A percentile compares a stretch with the other conserved stretches of the same genome.
Conservation (phyloP, 1,284 basidiomycete species). For the Mycena citricolor region DNA sequence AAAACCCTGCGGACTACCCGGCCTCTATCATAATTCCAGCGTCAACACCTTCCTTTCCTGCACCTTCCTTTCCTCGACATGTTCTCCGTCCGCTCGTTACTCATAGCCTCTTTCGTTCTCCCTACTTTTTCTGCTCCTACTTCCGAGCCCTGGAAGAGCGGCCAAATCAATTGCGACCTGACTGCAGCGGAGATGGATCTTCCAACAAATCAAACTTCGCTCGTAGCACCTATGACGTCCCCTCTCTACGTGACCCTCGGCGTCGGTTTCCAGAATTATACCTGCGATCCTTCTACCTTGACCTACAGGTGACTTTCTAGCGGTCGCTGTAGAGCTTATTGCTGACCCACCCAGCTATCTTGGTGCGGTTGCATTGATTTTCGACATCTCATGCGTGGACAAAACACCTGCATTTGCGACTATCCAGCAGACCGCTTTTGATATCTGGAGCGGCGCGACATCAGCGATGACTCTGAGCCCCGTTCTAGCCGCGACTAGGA, state of each 20-base stretch:
- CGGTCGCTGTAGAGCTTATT: not conserved
- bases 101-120: no score
- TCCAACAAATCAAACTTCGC: conserved; percentile 14
- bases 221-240: conserved; percentile 1
- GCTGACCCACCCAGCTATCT: conserved; percentile 19
- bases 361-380: conserved; percentile 58
- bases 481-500: conserved; percentile 37
- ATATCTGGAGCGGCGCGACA: conserved; percentile 34
- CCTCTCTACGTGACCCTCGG: not conserved
- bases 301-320: not conserved
- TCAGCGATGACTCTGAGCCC: conserved; percentile 27
- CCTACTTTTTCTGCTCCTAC: conserved; percentile 14
- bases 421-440: conserved; percentile 43
- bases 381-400: conserved; percentile 59
- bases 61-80: conserved; percentile 7
- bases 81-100: conserved; percentile 17
- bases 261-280: conserved; percentile 1
- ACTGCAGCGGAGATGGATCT: conserved; percentile 14
- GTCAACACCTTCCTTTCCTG: not conserved
- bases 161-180: conserved; percentile 12
- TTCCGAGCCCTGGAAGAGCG: not conserved
- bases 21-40: no score
- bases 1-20: no score
- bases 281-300: not conserved
- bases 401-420: conserved; percentile 37